phyloP scores from a whole-genome alignment of 164 flowering plant genomes.

The Vitis amurensis region DNA sequence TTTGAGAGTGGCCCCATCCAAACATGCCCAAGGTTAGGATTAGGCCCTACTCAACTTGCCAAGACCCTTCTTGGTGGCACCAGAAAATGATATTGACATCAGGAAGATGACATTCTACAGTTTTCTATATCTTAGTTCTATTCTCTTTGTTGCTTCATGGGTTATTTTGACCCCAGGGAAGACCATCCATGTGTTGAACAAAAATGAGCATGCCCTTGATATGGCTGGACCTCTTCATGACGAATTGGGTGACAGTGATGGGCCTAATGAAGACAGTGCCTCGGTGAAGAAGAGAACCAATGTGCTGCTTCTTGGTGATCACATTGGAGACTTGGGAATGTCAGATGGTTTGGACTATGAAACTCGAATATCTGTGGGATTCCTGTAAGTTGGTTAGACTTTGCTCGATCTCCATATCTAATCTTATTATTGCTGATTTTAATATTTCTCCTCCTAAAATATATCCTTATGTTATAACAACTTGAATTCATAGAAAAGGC shows the following conservation, averaged over 20 bases:
- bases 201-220: slow-evolving; percentile 96
- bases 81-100: too few relatives aligned
- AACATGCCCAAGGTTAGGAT: too few relatives aligned
- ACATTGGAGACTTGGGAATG: slow-evolving; percentile 93
- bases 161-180: slow-evolving; percentile 53
- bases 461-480: too few relatives aligned
- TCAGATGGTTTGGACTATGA: slow-evolving; percentile 90
- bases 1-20: too few relatives aligned
- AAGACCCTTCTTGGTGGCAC: too few relatives aligned
- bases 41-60: too few relatives aligned
- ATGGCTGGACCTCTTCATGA: slow-evolving; percentile 91
- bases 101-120: background rate
- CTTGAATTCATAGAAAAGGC: too few relatives aligned
- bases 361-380: slow-evolving; percentile 81
- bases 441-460: background rate
- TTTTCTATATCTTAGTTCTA: background rate
- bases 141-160: background rate
- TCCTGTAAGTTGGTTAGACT: slow-evolving; percentile 78
- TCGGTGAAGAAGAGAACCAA: slow-evolving; percentile 74
- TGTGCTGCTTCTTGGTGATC: slow-evolving; percentile 96
- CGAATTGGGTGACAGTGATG: slow-evolving; percentile 51
- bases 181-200: slow-evolving; percentile 80
- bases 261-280: slow-evolving; percentile 34
- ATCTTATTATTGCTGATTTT: background rate
- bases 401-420: background rate